Evolutionary conservation across 2,329 filamentous ascomycete species (phyloP).

Genomic region (Fusarium foetens): DNA sequence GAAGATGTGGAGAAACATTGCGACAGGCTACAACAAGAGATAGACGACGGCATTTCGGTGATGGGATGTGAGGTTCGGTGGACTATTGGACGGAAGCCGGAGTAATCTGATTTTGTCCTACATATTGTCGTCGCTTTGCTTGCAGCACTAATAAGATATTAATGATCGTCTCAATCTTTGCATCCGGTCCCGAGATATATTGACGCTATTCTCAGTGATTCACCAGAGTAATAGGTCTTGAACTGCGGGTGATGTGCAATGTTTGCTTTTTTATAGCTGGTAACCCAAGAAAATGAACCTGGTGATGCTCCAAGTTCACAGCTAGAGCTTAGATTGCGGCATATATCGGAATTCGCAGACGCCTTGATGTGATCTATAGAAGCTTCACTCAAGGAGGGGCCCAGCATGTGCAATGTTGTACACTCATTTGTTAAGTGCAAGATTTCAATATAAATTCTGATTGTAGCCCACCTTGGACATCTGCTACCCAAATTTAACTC

Average conservation of each 20-base stretch:
- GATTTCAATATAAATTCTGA: neutral
- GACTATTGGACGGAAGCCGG: slow-evolving; percentile 1
- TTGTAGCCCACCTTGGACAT: too few relatives aligned
- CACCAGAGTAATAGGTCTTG: neutral
- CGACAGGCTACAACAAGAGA: neutral
- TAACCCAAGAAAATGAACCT: neutral
- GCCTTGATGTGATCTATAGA: accelerated
- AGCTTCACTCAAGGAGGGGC: accelerated
- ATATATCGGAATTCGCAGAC: accelerated
- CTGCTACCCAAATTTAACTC: too few relatives aligned
- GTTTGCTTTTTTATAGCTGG: too few relatives aligned
- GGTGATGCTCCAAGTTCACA: too few relatives aligned
- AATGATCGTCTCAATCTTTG: accelerated
- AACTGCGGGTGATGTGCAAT: neutral
- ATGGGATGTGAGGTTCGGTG: slow-evolving; percentile 8
- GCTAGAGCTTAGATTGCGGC: accelerated
- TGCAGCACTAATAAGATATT: neutral
- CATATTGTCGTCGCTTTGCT: neutral
- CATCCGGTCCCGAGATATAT: neutral
- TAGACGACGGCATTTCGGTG: neutral
- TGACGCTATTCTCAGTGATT: neutral
- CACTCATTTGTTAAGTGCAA: neutral
- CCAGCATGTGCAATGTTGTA: accelerated
- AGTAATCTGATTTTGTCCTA: neutral
- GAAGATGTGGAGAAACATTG: neutral